phyloP scores from a whole-genome alignment of 768 basidiomycete species.

The Lentinus tigrinus region DNA sequence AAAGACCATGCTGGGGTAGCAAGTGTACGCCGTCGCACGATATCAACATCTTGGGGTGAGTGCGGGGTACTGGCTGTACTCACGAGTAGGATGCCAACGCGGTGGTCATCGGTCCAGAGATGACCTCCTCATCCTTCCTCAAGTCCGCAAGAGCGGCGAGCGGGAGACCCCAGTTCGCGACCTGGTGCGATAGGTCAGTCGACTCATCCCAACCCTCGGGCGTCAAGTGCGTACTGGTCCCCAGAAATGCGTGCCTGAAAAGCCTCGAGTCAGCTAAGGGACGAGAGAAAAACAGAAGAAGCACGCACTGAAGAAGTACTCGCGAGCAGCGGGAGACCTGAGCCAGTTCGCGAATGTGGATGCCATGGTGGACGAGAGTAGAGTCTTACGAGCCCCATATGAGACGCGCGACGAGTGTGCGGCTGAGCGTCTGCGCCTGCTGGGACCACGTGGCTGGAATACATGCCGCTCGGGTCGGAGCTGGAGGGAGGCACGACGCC shows the following conservation, averaged over 20 bases:
- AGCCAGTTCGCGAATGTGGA: slow-evolving; percentile 87
- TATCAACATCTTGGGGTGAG: neutral
- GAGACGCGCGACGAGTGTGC: neutral
- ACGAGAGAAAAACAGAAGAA: slow-evolving; percentile 3
- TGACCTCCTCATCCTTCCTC: slow-evolving; percentile 91
- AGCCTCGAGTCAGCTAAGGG: neutral
- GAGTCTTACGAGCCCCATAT: neutral
- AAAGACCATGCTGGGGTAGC: slow-evolving; percentile 62
- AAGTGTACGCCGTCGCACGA: neutral
- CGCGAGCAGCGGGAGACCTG: slow-evolving; percentile 85
- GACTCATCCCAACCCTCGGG: neutral
- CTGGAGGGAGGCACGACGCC: neutral
- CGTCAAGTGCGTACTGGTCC: slow-evolving; percentile 74
- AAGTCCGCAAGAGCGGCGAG: slow-evolving; percentile 91
- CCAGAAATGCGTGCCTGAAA: slow-evolving; percentile 94
- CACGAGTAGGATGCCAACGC: slow-evolving; percentile 91
- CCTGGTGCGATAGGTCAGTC: slow-evolving; percentile 43
- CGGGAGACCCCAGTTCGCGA: slow-evolving; percentile 98
- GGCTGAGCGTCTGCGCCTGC: neutral
- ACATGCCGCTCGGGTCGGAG: neutral
- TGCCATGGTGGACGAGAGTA: slow-evolving; percentile 52
- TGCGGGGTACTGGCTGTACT: slow-evolving; percentile 38
- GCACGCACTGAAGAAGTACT: slow-evolving; percentile 92
- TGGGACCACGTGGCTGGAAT: neutral
- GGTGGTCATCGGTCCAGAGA: slow-evolving; percentile 95